A percentile compares a stretch with the other conserved stretches of the same genome.
Conservation (phyloP, 1,284 basidiomycete genomes). For the Tylopilus sp. region DNA sequence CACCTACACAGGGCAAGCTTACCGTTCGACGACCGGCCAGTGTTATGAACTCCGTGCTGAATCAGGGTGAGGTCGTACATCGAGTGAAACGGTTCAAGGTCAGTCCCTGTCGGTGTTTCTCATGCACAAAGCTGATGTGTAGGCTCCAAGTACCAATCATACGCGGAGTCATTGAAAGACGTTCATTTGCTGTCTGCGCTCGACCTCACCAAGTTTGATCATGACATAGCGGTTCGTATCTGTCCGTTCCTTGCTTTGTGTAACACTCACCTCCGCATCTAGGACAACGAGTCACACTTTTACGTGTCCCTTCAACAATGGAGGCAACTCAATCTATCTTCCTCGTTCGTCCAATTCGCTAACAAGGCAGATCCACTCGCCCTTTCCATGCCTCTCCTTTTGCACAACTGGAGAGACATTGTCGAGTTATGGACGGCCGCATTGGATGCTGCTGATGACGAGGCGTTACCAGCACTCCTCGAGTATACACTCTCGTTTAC, state of each 20-base stretch:
- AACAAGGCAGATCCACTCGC: conserved; percentile 58
- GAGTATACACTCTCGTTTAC: conserved; percentile 49
- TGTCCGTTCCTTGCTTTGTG: not conserved
- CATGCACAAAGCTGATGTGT: not conserved
- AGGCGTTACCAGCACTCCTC: conserved; percentile 62
- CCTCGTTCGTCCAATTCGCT: conserved; percentile 71
- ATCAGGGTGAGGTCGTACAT: conserved; percentile 25
- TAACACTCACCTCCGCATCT: not conserved
- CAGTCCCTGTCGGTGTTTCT: not conserved
- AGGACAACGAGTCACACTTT: conserved; percentile 76
- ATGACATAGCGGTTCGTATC: conserved; percentile 53
- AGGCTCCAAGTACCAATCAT: conserved; percentile 61
- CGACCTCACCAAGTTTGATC: conserved; percentile 51
- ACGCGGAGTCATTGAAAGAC: conserved; percentile 59
- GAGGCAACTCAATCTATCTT: conserved; percentile 76
- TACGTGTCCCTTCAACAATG: conserved; percentile 65
- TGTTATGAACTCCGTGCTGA: conserved; percentile 16
- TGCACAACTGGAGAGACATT: conserved; percentile 76
- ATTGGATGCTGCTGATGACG: conserved; percentile 58
- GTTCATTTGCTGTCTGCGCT: conserved; percentile 71
- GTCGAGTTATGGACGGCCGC: conserved; percentile 58
- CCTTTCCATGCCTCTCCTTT: conserved; percentile 73
- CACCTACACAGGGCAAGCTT: too few species aligned
- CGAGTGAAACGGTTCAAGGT: conserved; percentile 48
- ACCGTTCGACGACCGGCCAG: not conserved